phyloP scores from a whole-genome alignment of 495 filamentous ascomycete species.

The Talaromyces thailandensis region DNA sequence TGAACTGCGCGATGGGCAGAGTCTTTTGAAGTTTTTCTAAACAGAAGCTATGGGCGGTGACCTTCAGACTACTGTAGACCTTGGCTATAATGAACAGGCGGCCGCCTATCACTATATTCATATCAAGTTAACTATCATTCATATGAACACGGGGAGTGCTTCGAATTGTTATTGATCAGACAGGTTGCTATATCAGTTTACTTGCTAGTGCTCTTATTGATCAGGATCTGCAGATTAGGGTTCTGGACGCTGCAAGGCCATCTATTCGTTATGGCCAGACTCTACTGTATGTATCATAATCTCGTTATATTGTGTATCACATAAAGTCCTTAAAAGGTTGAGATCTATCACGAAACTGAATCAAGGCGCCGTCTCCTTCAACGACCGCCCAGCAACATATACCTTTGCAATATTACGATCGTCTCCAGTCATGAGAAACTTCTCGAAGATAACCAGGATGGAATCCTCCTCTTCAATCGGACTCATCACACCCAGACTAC shows the following conservation, averaged over 20 bases:
- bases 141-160: too few relatives aligned
- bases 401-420: slow-evolving; percentile 52
- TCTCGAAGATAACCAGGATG: slow-evolving; percentile 44
- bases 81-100: too few relatives aligned
- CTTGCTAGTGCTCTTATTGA: too few relatives aligned
- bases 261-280: too few relatives aligned
- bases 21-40: not conserved
- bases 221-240: too few relatives aligned
- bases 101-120: too few relatives aligned
- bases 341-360: too few relatives aligned
- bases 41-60: not conserved
- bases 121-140: too few relatives aligned
- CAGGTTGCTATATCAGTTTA: too few relatives aligned
- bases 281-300: not conserved
- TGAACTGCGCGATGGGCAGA: not conserved
- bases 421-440: slow-evolving; percentile 58
- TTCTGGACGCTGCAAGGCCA: too few relatives aligned
- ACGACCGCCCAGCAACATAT: slow-evolving; percentile 44
- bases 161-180: too few relatives aligned
- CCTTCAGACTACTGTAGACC: not conserved
- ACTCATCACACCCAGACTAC: slow-evolving; percentile 34
- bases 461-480: slow-evolving; percentile 44
- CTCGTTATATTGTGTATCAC: not conserved
- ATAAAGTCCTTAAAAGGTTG: not conserved
- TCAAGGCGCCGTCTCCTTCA: slow-evolving; percentile 20